Percentiles rank a stretch among this genome's conserved stretches.
Conservation (phyloP, 75 land plant genomes). For the Chamaecyparis obtusa region DNA sequence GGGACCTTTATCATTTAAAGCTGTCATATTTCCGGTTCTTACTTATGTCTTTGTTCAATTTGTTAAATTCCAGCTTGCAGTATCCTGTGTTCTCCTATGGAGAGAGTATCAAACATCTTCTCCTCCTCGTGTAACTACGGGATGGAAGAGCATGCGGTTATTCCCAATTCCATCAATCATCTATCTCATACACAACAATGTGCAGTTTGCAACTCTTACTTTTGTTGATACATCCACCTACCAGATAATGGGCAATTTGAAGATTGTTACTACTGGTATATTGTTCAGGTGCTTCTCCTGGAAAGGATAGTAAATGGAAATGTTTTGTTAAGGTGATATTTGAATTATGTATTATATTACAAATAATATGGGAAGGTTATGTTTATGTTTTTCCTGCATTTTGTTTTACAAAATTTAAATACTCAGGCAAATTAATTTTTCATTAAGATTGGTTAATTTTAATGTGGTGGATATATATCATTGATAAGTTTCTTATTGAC, state of each 20-base stretch:
- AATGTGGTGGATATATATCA: background rate
- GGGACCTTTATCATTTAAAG: background rate
- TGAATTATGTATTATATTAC: slow-evolving; percentile 3
- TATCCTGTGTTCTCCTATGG: slow-evolving; percentile 77
- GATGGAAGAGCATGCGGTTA: slow-evolving; percentile 77
- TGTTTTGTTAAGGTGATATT: background rate
- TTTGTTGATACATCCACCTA: slow-evolving; percentile 97
- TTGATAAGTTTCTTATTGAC: background rate
- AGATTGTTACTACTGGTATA: slow-evolving; percentile 94
- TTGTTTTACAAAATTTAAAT: background rate
- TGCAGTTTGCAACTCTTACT: slow-evolving; percentile 94
- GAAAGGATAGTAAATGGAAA: slow-evolving; percentile 8
- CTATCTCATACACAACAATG: slow-evolving; percentile 91
- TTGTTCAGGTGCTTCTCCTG: slow-evolving; percentile 65
- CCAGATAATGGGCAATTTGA: slow-evolving; percentile 97
- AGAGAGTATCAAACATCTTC: slow-evolving; percentile 45
- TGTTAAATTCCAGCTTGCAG: slow-evolving; percentile 49
- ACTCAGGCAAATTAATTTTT: background rate
- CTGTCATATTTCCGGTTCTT: background rate
- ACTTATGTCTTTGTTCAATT: background rate
- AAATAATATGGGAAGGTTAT: background rate
- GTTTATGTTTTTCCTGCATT: background rate
- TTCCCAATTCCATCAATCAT: slow-evolving; percentile 90
- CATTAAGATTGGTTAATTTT: background rate
- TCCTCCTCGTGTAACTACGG: slow-evolving; percentile 63